Conservation (phyloP, 176 grass and related monocot genomes). For the Rhynchospora breviuscula region DNA sequence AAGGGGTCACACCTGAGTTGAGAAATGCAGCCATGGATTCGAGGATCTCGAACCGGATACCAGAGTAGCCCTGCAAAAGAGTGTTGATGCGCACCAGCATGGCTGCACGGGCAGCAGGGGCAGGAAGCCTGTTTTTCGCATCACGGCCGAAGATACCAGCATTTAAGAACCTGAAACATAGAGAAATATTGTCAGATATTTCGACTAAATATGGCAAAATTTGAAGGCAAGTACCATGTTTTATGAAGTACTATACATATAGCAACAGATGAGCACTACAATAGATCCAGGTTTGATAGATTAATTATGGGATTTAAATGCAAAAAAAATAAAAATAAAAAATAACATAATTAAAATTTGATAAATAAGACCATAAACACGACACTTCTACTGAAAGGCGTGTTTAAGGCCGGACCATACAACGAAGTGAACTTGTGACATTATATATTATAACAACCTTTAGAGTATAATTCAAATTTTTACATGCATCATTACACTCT, state of each 20-base stretch:
- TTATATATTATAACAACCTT: no score
- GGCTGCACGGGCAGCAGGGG: conserved; percentile 50
- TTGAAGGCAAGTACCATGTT: not conserved
- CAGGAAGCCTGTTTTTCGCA: conserved; percentile 51
- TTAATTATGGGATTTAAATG: not conserved
- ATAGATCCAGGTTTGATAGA: not conserved
- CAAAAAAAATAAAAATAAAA: not conserved
- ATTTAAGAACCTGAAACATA: conserved; percentile 47
- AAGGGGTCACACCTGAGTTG: conserved; percentile 68
- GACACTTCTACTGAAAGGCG: not conserved
- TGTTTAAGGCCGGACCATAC: not conserved
- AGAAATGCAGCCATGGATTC: conserved; percentile 72
- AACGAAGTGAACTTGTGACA: not conserved
- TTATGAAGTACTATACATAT: conserved; percentile 12
- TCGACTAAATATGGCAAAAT: not conserved
- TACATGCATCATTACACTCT: not conserved
- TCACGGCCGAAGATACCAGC: conserved; percentile 67
- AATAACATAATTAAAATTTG: conserved; percentile 2
- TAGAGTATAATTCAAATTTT: not conserved
- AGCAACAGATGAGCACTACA: not conserved
- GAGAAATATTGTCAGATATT: conserved; percentile 14
- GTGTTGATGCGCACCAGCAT: conserved; percentile 91
- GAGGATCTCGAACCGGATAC: conserved; percentile 88
- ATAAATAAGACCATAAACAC: not conserved
- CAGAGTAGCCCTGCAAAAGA: conserved; percentile 76